Evolutionary conservation across 2,329 filamentous ascomycete species (phyloP).

Genomic region (Arthroderma sp.): DNA sequence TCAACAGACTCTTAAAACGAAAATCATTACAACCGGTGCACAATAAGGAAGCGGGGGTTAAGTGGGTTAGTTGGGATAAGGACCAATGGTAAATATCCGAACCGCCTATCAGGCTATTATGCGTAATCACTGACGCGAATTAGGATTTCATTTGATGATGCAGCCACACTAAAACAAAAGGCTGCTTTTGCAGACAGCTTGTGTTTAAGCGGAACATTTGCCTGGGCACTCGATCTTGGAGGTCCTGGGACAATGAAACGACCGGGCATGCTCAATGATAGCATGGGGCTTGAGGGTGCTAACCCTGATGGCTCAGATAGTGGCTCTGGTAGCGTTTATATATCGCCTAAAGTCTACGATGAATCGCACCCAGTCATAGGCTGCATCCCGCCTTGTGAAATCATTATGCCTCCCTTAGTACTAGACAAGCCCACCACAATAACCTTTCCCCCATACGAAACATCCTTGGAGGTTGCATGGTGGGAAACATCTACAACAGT

Average conservation of each 20-base stretch:
- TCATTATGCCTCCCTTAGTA: conserved; percentile 10
- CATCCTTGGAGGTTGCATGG: conserved; percentile 11
- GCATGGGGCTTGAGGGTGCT: conserved; percentile 4
- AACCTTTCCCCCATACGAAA: conserved; percentile 9
- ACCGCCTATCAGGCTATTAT: too few relatives aligned
- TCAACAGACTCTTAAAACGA: conserved; percentile 15
- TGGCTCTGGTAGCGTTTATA: conserved; percentile 11
- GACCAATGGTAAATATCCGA: background rate
- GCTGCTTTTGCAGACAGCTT: conserved; percentile 4
- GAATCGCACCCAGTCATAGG: conserved; percentile 6
- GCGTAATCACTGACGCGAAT: too few relatives aligned
- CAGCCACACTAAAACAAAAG: conserved; percentile 6
- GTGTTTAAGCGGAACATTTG: conserved; percentile 5
- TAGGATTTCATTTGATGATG: conserved; percentile 8
- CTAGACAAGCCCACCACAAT: conserved; percentile 8
- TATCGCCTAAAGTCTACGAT: conserved; percentile 10
- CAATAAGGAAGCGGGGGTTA: conserved; percentile 1
- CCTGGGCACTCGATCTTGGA: conserved; percentile 3
- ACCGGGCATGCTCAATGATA: background rate
- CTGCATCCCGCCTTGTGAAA: conserved; percentile 12
- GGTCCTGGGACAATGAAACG: too few relatives aligned
- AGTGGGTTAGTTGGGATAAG: background rate
- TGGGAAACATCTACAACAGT: background rate
- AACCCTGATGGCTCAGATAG: conserved; percentile 5
- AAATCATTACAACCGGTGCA: background rate